Conservation (phyloP, 352 stramenopile species). For the Pseudoperonospora humuli region DNA sequence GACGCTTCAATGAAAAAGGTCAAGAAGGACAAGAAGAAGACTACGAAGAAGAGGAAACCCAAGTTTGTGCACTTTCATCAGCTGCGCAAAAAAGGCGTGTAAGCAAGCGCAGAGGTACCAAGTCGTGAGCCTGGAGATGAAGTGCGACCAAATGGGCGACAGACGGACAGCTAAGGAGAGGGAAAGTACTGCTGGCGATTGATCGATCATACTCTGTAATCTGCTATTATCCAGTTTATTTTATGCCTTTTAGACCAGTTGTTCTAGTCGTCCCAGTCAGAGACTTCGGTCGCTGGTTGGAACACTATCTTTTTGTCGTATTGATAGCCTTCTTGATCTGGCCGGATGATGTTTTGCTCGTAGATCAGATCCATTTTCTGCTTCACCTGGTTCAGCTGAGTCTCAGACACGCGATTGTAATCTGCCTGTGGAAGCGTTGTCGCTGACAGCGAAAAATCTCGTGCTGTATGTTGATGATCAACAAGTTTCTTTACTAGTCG, state of each 20-base stretch:
- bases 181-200: not conserved
- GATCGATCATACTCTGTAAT: constrained; percentile 30
- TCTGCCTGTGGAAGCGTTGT: too few species aligned
- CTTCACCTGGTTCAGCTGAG: too few species aligned
- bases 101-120: constrained; percentile 20
- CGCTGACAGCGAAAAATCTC: too few species aligned
- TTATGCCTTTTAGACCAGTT: constrained; percentile 28
- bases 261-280: constrained; percentile 53
- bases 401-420: too few species aligned
- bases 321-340: constrained; percentile 43
- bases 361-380: constrained; percentile 68
- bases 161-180: not conserved
- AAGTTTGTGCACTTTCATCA: constrained; percentile 85
- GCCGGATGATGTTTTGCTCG: constrained; percentile 46
- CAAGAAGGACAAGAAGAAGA: constrained; percentile 51
- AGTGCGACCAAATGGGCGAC: constrained; percentile 13
- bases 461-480: too few species aligned
- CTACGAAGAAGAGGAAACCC: constrained; percentile 62
- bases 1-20: constrained; percentile 37
- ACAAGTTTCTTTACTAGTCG: too few species aligned
- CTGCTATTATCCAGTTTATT: constrained; percentile 47
- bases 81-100: constrained; percentile 83
- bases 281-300: constrained; percentile 32
- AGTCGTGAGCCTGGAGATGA: constrained; percentile 8
- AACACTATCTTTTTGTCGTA: constrained; percentile 71